phyloP scores from a whole-genome alignment of 192 early-diverging fungal genomes.

The Diversispora epigaea region DNA sequence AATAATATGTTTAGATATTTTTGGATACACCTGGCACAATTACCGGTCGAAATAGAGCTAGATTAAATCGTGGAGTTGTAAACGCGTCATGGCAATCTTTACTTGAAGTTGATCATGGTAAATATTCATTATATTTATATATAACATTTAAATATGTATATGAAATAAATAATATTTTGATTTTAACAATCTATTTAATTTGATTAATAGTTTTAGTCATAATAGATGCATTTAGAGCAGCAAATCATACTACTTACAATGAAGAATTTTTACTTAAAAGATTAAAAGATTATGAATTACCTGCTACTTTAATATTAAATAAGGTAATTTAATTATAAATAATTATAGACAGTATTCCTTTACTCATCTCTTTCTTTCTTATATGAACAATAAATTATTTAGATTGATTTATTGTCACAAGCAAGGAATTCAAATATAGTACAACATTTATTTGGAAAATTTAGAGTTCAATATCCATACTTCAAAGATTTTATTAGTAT shows the following conservation, averaged over 20 bases:
- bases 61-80: conserved; percentile 51
- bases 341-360: neutral
- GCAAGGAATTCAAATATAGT: conserved; percentile 36
- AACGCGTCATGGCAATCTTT: conserved; percentile 61
- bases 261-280: conserved; percentile 52
- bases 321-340: conserved; percentile 43
- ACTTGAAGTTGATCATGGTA: conserved; percentile 55
- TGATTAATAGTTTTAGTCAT: conserved; percentile 46
- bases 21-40: conserved; percentile 65
- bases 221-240: conserved; percentile 50
- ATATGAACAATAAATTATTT: neutral
- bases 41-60: conserved; percentile 41
- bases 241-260: conserved; percentile 34
- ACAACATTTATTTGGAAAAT: conserved; percentile 38
- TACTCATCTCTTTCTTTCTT: neutral
- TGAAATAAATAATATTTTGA: neutral
- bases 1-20: conserved; percentile 40
- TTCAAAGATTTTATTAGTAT: conserved; percentile 40
- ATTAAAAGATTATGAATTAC: conserved; percentile 42
- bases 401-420: conserved; percentile 47
- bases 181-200: neutral
- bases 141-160: neutral
- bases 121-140: neutral
- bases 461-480: conserved; percentile 38
- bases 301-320: conserved; percentile 56